phyloP scores from a whole-genome alignment of 129 eudicot species.

The Oenanthe sinensis region DNA sequence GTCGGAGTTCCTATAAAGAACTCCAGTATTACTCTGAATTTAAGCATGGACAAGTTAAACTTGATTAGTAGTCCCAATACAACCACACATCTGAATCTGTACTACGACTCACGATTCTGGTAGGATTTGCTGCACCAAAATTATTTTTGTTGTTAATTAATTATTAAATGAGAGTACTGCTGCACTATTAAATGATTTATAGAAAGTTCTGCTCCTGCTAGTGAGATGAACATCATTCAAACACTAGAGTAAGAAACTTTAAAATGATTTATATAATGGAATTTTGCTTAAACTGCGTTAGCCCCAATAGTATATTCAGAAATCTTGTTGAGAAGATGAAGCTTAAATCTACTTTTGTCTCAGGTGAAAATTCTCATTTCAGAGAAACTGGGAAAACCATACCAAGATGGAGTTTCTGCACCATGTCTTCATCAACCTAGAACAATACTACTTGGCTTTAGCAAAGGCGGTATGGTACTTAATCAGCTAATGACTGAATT shows the following conservation, averaged over 20 bases:
- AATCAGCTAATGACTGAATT: slow-evolving; percentile 85
- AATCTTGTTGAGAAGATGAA: neutral
- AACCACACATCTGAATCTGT: neutral
- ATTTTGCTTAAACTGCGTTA: neutral
- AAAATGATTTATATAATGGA: neutral
- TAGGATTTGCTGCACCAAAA: neutral
- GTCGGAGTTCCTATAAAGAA: no score
- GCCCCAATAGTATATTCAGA: neutral
- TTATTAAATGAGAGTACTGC: neutral
- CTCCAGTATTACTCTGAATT: neutral
- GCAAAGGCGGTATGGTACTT: slow-evolving; percentile 84
- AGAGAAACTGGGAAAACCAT: slow-evolving; percentile 31
- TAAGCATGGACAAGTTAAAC: neutral
- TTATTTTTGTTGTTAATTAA: neutral
- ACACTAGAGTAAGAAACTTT: neutral
- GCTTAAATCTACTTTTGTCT: neutral
- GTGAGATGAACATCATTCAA: neutral
- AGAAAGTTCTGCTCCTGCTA: neutral
- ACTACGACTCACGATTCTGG: neutral
- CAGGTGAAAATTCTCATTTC: slow-evolving; percentile 49
- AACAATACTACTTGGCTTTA: slow-evolving; percentile 74
- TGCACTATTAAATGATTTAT: neutral
- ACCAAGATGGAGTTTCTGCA: slow-evolving; percentile 21
- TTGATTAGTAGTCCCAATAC: neutral
- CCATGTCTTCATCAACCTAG: slow-evolving; percentile 37